Percentiles rank a stretch among this genome's conserved stretches.
These are phyloP conservation scores for Daldinia decipiens DNA, from an alignment of 495 filamentous ascomycete genomes.

Conservation along the genomic window DNA sequence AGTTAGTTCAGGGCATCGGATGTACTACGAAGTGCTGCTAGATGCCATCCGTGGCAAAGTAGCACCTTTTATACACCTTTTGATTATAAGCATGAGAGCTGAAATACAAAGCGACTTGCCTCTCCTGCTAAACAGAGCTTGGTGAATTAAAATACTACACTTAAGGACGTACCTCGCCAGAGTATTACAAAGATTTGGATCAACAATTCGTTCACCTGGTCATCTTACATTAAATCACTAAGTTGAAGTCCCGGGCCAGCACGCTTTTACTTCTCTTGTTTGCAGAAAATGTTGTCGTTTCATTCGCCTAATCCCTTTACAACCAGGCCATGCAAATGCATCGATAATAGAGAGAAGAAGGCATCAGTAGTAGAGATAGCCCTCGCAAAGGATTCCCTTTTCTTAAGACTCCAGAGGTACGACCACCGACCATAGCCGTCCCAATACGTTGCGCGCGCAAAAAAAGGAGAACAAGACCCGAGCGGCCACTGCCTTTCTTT, in stretches of 20 bases:
- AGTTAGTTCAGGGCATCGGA: no score
- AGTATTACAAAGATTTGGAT: not conserved
- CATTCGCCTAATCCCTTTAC: conserved; percentile 54
- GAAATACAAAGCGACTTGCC: no score
- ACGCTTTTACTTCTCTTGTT: conserved; percentile 14
- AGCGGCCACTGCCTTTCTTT: conserved; percentile 9
- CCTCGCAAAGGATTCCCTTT: conserved; percentile 44
- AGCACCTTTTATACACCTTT: no score
- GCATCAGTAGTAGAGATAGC: conserved; percentile 38
- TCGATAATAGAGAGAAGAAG: conserved; percentile 43
- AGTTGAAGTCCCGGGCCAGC: not conserved
- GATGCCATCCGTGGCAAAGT: no score
- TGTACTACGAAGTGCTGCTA: no score
- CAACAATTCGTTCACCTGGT: not conserved
- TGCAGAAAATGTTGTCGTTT: conserved; percentile 46
- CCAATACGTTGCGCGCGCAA: conserved; percentile 33
- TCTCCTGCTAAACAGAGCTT: no score
- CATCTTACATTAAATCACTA: not conserved
- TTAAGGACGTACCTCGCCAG: not conserved
- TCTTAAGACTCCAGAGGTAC: conserved; percentile 47
- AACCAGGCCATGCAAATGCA: conserved; percentile 54
- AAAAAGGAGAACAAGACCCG: conserved; percentile 32
- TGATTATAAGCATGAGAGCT: no score
- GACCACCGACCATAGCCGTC: conserved; percentile 46
- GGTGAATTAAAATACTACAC: not conserved